Percentiles rank a stretch among this genome's conserved stretches.
phyloP scores from a whole-genome alignment of 179 eudicot species.

The Monotropa hypopitys region DNA sequence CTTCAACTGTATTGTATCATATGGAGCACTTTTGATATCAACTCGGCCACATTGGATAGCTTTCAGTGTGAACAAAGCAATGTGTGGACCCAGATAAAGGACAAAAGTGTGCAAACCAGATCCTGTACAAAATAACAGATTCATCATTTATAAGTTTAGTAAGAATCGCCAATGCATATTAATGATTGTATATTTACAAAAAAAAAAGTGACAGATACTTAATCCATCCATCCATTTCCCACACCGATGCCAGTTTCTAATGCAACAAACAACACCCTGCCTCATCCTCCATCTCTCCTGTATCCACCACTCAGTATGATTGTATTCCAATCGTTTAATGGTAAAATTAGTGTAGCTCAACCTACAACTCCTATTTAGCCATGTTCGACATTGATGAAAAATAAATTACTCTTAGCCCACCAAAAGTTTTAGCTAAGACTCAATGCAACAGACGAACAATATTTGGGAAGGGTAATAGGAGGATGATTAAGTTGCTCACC shows the following conservation, averaged over 20 bases:
- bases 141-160: not conserved
- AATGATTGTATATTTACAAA: not conserved
- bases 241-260: not conserved
- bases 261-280: not conserved
- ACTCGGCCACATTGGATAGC: slow-evolving; percentile 93
- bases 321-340: not conserved
- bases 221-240: not conserved
- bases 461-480: not conserved
- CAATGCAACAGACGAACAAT: not conserved
- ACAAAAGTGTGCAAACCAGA: slow-evolving; percentile 98
- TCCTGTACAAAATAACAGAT: slow-evolving; percentile 30
- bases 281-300: not conserved
- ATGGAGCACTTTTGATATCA: slow-evolving; percentile 83
- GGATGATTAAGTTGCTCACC: slow-evolving; percentile 35
- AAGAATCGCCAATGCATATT: not conserved
- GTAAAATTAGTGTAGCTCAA: not conserved
- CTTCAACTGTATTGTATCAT: slow-evolving; percentile 83
- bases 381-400: not conserved
- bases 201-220: not conserved
- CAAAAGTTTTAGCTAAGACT: not conserved
- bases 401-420: not conserved
- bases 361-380: not conserved
- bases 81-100: slow-evolving; percentile 89
- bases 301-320: not conserved
- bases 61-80: slow-evolving; percentile 85